Evolutionary conservation across 192 early-diverging fungal species (phyloP).

Genomic region (Mycoemilia scoparia): DNA sequence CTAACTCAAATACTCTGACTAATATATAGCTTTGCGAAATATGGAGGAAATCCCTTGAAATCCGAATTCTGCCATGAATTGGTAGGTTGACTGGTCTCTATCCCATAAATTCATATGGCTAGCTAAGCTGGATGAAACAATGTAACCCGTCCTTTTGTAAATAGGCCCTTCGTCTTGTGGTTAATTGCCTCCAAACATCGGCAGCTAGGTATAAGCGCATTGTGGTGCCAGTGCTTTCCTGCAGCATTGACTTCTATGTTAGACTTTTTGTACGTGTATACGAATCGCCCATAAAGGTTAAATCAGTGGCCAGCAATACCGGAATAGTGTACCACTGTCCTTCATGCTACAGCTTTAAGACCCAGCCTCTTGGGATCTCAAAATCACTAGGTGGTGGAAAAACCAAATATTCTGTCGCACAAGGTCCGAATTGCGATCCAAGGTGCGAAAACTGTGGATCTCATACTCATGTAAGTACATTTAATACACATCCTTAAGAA

Average conservation of each 20-base stretch:
- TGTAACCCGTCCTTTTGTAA: constrained; percentile 9
- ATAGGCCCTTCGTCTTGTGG: constrained; percentile 75
- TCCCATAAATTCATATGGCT: no score
- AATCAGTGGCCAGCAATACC: constrained; percentile 64
- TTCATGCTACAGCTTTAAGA: constrained; percentile 55
- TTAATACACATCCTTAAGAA: no score
- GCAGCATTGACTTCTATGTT: constrained; percentile 96
- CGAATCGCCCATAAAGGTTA: constrained; percentile 49
- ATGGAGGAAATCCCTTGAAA: constrained; percentile 79
- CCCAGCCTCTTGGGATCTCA: constrained; percentile 56
- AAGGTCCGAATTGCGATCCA: constrained; percentile 37
- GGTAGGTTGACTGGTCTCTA: no score
- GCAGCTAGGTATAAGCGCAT: constrained; percentile 67
- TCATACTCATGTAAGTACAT: constrained; percentile 46
- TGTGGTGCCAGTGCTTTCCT: constrained; percentile 76
- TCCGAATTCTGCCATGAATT: constrained; percentile 88
- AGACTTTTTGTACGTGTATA: constrained; percentile 87
- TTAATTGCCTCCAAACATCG: constrained; percentile 64
- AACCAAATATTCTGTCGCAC: constrained; percentile 38
- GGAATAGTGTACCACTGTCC: constrained; percentile 68
- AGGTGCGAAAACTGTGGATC: constrained; percentile 59
- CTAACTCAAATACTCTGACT: constrained; percentile 16
- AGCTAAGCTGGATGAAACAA: no score
- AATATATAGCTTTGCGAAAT: constrained; percentile 93
- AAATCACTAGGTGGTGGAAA: constrained; percentile 30